A percentile compares a stretch with the other conserved stretches of the same genome.
Evolutionary conservation across 495 filamentous ascomycete genomes (phyloP).

Genomic region (Tricharina praecox): DNA sequence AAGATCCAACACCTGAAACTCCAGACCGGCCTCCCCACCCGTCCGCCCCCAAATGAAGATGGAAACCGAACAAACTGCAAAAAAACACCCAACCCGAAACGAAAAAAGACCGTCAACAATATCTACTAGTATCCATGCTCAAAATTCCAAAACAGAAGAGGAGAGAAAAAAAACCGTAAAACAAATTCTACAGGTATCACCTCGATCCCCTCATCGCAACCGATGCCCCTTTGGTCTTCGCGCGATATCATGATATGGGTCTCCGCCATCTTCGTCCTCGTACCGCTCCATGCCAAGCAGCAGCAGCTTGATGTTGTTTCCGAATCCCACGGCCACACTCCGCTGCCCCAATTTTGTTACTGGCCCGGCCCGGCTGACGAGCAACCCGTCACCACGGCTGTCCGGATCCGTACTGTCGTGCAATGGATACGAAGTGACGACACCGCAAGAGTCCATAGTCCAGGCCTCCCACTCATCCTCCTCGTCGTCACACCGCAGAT

Average conservation of each 20-base stretch:
- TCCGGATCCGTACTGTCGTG: constrained; percentile 20
- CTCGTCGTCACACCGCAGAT: constrained; percentile 11
- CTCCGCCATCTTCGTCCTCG: constrained; percentile 27
- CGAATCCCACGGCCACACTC: constrained; percentile 48
- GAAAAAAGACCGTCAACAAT: too few relatives aligned
- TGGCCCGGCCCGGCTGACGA: constrained; percentile 44
- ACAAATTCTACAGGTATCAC: too few relatives aligned
- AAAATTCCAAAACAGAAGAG: too few relatives aligned
- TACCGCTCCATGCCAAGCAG: constrained; percentile 45
- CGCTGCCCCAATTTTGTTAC: constrained; percentile 39
- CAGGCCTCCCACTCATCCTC: constrained; percentile 49
- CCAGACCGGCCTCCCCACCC: background rate
- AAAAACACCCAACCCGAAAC: background rate
- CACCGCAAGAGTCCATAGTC: constrained; percentile 37
- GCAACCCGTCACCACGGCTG: constrained; percentile 30
- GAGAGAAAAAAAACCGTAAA: too few relatives aligned
- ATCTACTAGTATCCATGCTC: too few relatives aligned
- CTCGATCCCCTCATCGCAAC: constrained; percentile 11
- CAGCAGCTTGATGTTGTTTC: constrained; percentile 49
- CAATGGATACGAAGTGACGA: constrained; percentile 28
- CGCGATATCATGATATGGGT: constrained; percentile 23
- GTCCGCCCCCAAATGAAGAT: background rate
- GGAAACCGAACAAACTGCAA: too few relatives aligned
- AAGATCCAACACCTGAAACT: background rate
- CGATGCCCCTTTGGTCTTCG: constrained; percentile 9